Conservation (phyloP, 2,329 filamentous ascomycete genomes). For the Ophiostoma sp. region DNA sequence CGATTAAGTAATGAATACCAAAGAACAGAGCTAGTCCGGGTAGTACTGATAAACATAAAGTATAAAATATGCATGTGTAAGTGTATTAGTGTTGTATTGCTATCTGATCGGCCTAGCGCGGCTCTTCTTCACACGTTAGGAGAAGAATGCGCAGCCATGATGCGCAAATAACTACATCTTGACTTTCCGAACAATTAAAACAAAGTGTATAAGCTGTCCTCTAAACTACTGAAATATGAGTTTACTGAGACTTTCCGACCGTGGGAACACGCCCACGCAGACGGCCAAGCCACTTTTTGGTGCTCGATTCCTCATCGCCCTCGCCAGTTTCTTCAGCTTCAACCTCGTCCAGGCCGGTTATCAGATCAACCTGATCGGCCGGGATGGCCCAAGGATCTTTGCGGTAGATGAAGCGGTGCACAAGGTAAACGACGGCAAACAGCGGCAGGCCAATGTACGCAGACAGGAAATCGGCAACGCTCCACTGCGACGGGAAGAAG, state of each 20-base stretch:
- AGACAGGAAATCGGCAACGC: slow-evolving; percentile 55
- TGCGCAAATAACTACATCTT: background rate
- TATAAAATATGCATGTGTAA: background rate
- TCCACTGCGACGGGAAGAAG: slow-evolving; percentile 48
- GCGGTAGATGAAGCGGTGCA: slow-evolving; percentile 14
- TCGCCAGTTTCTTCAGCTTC: slow-evolving; percentile 7
- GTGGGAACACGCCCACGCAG: slow-evolving; percentile 1
- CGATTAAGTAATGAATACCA: background rate
- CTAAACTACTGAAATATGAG: background rate
- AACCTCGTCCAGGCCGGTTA: slow-evolving; percentile 10
- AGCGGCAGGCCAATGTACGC: slow-evolving; percentile 42
- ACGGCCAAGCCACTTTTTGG: background rate
- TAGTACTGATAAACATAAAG: background rate
- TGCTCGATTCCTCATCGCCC: slow-evolving; percentile 3
- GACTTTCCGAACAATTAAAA: background rate
- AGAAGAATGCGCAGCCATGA: background rate
- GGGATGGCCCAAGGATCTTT: slow-evolving; percentile 4
- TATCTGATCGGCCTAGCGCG: background rate
- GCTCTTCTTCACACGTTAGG: background rate
- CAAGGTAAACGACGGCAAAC: slow-evolving; percentile 34
- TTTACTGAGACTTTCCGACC: background rate
- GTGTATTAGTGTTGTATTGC: background rate
- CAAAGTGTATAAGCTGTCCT: background rate
- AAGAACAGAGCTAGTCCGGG: background rate
- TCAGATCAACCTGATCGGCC: slow-evolving; percentile 12